phyloP scores from a whole-genome alignment of 2,329 filamentous ascomycete species.

The Hymenoscyphus fructigenus region DNA sequence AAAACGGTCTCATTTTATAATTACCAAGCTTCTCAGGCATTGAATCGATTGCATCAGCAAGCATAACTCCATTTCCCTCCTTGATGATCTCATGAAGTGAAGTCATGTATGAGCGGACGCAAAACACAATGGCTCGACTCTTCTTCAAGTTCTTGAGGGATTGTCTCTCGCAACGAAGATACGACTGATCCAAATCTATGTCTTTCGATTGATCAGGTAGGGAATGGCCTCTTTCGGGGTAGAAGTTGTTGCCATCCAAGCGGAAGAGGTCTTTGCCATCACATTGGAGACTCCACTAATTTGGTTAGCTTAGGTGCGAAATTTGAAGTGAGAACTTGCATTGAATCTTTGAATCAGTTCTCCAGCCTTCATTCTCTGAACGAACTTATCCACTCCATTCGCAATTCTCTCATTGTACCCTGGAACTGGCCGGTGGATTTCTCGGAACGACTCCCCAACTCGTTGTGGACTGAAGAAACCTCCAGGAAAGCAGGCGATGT shows the following conservation, averaged over 20 bases:
- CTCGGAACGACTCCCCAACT: neutral
- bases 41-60: neutral
- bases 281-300: conserved; percentile 1
- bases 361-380: neutral
- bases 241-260: neutral
- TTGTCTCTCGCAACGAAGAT: neutral
- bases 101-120: conserved; percentile 3
- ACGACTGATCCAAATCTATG: neutral
- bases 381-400: neutral
- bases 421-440: neutral
- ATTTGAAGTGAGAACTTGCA: neutral
- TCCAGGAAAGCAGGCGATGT: neutral
- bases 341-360: neutral
- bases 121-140: neutral
- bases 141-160: neutral
- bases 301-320: neutral
- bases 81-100: neutral
- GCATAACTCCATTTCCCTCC: neutral
- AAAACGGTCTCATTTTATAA: conserved; percentile 1
- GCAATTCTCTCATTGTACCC: neutral
- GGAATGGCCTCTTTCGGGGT: neutral
- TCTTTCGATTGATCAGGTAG: neutral
- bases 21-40: conserved; percentile 1
- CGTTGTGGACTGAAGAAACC: neutral
- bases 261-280: conserved; percentile 2